Evolutionary conservation across 2,329 filamentous ascomycete species (phyloP), one percentile per base, ranked within the genome.

Genomic region (Trichophyton benhamiae): DNA sequence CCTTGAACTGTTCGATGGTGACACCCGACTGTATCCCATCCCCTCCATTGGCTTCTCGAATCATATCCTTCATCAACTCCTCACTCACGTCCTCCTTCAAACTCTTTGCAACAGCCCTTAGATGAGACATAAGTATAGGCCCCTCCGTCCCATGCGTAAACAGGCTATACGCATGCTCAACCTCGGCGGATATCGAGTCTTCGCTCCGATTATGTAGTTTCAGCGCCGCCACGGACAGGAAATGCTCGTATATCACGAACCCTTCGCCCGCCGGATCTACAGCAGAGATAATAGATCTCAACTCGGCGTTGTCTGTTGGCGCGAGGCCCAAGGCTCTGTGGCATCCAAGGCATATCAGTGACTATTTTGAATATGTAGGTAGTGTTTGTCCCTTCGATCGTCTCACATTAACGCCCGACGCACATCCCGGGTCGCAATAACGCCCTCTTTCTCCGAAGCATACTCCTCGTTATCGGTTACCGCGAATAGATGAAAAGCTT

Each of bases 31-130:
- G 83, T 9, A 88, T 82, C 15, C 87, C 86, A 3, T 81, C 84
- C 1, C 89, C 90, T 2, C 88, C 89, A 73, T 95, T 96, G 57
- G 92, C 94, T 79, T 97, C 92, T 57, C 91, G 78, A 62, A 99
- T 87, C 94, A 99, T 99, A 77, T 96, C 91, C 76, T 83, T 84
- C 70, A 99, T 77, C 70, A 95, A 75, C 57, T 89, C 86, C 68
- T 97, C 94, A 63, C 84, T 83, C 25, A 95, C 86, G 64, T 86
- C 89, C 75, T 96, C 90, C 74, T 90, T 89, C 68, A 99, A 76
- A 68, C 89, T 83, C 67, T 83, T 84, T 48, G 91, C 91, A 60
- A 96, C 86, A 68, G 87, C 81, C 70, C 84, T 83, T 71, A 99
- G 76, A 75, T 95, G 87, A 15, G 81, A 82, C 30, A 97, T 69